Evolutionary conservation across 192 early-diverging fungal species (phyloP), one percentile per base, ranked within the genome.

Genomic region (Podila clonocystis): DNA sequence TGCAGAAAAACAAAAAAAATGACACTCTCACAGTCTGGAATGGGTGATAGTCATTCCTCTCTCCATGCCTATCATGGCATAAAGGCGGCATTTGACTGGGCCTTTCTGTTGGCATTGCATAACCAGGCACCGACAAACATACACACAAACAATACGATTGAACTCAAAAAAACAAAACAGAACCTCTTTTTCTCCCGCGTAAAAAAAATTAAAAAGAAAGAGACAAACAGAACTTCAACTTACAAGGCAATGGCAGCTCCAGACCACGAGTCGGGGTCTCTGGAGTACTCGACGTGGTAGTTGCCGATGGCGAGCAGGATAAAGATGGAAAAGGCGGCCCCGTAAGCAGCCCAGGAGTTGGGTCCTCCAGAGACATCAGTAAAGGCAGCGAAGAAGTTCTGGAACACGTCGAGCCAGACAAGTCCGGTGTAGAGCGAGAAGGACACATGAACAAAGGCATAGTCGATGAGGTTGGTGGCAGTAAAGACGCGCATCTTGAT

Each of bases 371-470:
- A 66, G 55, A 59, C 68, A 34, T n/a, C 58, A 11, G 77, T 80
- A 62, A 80, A 80, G 26, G 77, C 77, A 9, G 77, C 71, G 62
- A 80, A 80, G 50, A 80, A 73, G 70, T 80, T 80, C 22, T 80
- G 77, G 50, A 80, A 69, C 49, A 73, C 77, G 57, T 80, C 77
- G 19, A 80, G 67, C 77, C 70, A 80, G 31, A 73, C 71, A 48
- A 80, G 67, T 45, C 70, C 77, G 11, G 65, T 65, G 62, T 80
- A 80, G 48, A 80, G 49, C 22, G 77, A 80, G 67, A 80, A 80
- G 30, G 77, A 68, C 22, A 80, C 48, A 28, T 80, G 70, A 33
- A 80, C 62, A 50, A 72, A 80, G 31, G 61, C 62, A 50, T 67
- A 73, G 31, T 80, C 77, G 24, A 73, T 2, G 28, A 80, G 6